Base-by-base conservation (phyloP, 306 rosid species). In the Vachellia pachyceras region DNA sequence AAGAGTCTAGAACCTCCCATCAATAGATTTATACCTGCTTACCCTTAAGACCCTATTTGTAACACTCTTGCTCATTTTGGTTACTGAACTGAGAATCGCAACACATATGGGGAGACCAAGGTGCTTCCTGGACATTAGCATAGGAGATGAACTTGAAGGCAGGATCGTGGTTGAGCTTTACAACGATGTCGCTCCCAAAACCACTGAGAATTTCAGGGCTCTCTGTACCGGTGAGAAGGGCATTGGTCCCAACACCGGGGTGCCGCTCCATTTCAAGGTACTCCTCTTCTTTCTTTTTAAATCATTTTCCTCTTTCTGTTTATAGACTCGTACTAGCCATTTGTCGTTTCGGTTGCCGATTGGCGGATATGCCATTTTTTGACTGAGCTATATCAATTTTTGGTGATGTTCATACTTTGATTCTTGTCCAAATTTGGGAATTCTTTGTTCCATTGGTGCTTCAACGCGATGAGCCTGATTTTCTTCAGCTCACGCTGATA, bases 161-260 rank as follows among this genome's bases (percentile, higher is more conserved):
- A 75, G 94, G 75, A 83, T 90, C 9, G 88, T 86, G 65, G 74
- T 90, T 2, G 94, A 88, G 90, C 90, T 90, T 36, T 88, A 76
- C 83, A 79, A 86, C 58, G 90, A 90, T 54, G 82, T 88, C 5
- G 92, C 82, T 33, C 94, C 94, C 41, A 90, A 83, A 73, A 90
- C 90, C 9, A 81, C 84, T 54, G 90, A 88, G 69, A 90, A 90
- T 84, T 90, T 90, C 88, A 90, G 88, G 78, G 94, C 94, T 87
- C 94, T 90, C 63, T 90, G 94, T 80, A 92, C 98, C 15, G 98
- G 98, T 1, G 93, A 92, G 78, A 94, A 90, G 76, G 98, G 98
- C 88, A 87, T 88, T 89, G 98, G 91, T 69, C 90, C 94, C 3
- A 83, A 80, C 73, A 92, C 98, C 44, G 94, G 92, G 25, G 91